phyloP scores from a whole-genome alignment of 1,139 yeast species.

The Trichomonascaceae sp. region DNA sequence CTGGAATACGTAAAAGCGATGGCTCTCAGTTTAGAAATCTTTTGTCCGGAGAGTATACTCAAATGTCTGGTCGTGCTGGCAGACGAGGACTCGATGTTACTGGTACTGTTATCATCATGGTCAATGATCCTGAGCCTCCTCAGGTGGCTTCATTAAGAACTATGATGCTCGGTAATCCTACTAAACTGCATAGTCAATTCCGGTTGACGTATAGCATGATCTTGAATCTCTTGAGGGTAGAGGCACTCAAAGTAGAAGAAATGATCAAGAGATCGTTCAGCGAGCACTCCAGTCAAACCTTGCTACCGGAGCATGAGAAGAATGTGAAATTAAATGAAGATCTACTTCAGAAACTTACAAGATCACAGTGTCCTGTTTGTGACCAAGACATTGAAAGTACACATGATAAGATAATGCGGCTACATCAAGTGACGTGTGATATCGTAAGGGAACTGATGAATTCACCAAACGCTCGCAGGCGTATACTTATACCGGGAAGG shows the following conservation, averaged over 20 bases:
- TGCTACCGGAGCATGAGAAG: constrained; percentile 80
- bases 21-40: constrained; percentile 76
- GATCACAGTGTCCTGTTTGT: constrained; percentile 38
- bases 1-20: constrained; percentile 81
- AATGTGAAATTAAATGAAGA: constrained; percentile 50
- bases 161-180: constrained; percentile 80
- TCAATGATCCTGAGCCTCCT: constrained; percentile 61
- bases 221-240: constrained; percentile 80
- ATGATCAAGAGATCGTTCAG: constrained; percentile 95
- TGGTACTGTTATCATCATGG: constrained; percentile 95
- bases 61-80: constrained; percentile 99
- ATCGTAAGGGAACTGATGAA: constrained; percentile 45
- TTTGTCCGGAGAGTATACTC: constrained; percentile 94
- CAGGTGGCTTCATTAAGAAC: constrained; percentile 54
- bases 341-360: constrained; percentile 40
- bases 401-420: constrained; percentile 42
- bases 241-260: constrained; percentile 90
- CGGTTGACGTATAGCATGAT: constrained; percentile 95
- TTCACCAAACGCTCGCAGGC: constrained; percentile 39
- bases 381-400: constrained; percentile 40
- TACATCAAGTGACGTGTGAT: constrained; percentile 40
- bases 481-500: constrained; percentile 52
- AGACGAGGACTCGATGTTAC: constrained; percentile 91
- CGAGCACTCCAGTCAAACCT: constrained; percentile 80
- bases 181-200: constrained; percentile 85